Evolutionary conservation across 768 basidiomycete genomes (phyloP), one percentile per base, ranked within the genome.

Genomic region (Macrolepiota albuminosa): DNA sequence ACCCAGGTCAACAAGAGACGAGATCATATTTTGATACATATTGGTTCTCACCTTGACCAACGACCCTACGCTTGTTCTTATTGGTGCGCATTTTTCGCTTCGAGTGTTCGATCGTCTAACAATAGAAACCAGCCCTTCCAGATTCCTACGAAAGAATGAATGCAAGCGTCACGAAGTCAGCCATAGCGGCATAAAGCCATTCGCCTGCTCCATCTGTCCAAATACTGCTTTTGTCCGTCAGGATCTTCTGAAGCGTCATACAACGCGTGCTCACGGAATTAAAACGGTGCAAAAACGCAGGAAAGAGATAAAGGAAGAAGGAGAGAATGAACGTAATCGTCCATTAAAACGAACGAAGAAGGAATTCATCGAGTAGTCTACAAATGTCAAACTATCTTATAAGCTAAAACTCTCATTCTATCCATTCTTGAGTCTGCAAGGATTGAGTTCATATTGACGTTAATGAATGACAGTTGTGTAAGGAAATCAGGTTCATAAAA

Each of bases 121-220:
- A 56, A 66, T 16, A 56, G 9, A 50, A 51, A n/a, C 13, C 54
- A 89, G 88, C 67, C 70, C 81, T 3, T 76, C 85, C 59, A 76
- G 83, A 13, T 90, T 89, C 73, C 68, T 88, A 60, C 84, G 88
- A 60, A 89, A 86, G 70, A 89, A 90, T 65, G 88, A 90, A 68
- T 88, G 86, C 74, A 89, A 88, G 68, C 82, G 88, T 31, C 88
- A 90, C 61, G 86, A 88, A 69, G 76, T 83, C 14, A 84, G 82
- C 60, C 88, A 90, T 66, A 80, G 75, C 11, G 84, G 83, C 14
- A 63, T 70, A 43, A 80, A 85, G 60, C 87, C 87, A 7, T 88
- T 81, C 62, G 72, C 74, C 24, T 90, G 88, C 60, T 66, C 76
- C 53, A 71, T 84, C 42, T 89, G 88, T 57, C 73, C 77, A 7